Conservation (phyloP, 805 yeast genomes). For the Gaillardinia entomophila region DNA sequence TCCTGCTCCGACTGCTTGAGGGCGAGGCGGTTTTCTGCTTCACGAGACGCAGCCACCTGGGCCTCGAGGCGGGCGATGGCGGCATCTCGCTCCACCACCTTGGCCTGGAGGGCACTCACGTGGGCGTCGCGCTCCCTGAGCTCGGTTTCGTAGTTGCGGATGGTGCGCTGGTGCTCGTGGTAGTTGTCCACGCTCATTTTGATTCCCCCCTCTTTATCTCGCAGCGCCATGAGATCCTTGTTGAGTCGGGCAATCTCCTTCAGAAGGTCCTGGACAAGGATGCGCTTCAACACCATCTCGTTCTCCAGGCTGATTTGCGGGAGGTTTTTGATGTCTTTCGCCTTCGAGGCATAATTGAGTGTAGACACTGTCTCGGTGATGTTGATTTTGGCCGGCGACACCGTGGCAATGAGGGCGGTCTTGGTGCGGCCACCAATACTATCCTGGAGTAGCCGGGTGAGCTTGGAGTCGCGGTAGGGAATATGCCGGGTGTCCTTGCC, state of each 20-base stretch:
- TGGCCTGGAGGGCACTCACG: background rate
- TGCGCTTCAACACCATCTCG: conserved; percentile 44
- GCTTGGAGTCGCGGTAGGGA: conserved; percentile 80
- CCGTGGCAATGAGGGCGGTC: conserved; percentile 81
- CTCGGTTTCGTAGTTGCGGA: conserved; percentile 1
- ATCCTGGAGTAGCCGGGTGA: conserved; percentile 70
- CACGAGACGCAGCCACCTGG: background rate
- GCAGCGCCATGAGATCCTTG: conserved; percentile 57
- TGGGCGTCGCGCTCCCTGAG: conserved; percentile 1
- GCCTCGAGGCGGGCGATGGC: background rate
- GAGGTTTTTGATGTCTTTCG: conserved; percentile 67
- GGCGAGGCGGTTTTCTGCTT: background rate
- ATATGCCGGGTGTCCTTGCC: conserved; percentile 44
- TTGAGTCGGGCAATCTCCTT: conserved; percentile 51
- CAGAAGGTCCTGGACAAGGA: conserved; percentile 46
- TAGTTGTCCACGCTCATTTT: conserved; percentile 58
- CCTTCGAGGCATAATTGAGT: conserved; percentile 81
- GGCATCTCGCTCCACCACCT: background rate
- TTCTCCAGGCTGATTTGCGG: conserved; percentile 44
- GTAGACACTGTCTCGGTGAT: conserved; percentile 83
- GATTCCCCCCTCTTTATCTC: conserved; percentile 55
- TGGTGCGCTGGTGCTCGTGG: conserved; percentile 6
- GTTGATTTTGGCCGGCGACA: conserved; percentile 74
- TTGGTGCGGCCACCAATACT: conserved; percentile 85
- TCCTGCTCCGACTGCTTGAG: background rate